Evolutionary conservation across 257 asterid species (phyloP), one percentile per base, ranked within the genome.

Genomic region (Solanum infundibuliforme): DNA sequence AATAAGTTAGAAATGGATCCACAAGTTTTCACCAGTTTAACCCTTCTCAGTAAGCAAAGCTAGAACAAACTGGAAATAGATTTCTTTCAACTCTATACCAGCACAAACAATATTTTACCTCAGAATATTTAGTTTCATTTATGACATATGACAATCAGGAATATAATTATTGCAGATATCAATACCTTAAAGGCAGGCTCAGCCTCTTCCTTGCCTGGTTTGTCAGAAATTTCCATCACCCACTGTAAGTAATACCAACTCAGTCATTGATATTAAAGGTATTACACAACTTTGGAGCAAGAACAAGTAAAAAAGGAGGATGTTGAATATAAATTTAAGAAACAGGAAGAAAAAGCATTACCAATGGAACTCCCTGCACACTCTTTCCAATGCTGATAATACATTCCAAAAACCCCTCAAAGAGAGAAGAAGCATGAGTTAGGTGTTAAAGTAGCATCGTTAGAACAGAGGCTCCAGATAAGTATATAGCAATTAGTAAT

Each of bases 121-220:
- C 68, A 81, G 3, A 46, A 39, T 12, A 38, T 76, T 76, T 39
- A 38, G 23, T 76, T 12, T 77, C 21, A 41, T 77, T 71, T 76
- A 39, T 27, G 16, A 31, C 8, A 31, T 43, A 11, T 72, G 38
- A 31, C 83, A 46, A 31, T 31, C 73, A 46, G 43, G 84, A 62
- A 13, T 23, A 23, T 23, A 43, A 46, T 48, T 86, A 48, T 39
- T 36, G 68, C 25, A 81, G 84, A 88, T 46, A 73, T 82, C 55
- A 39, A 34, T 90, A 93, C 96, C 95, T 93, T 93, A 90, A 93
- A 93, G 75, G 95, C 89, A 90, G 96, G 96, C 87, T 93, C 93
- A 46, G 95, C 91, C 89, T 93, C 96, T 43, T 90, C 89, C 83
- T 87, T 87, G 79, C 95, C 95, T 5, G 96, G 95, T 87, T 87